Percentiles rank a stretch among this genome's conserved stretches.
Evolutionary conservation across 331 rosid genomes (phyloP).

Genomic region (Cydonia oblonga): DNA sequence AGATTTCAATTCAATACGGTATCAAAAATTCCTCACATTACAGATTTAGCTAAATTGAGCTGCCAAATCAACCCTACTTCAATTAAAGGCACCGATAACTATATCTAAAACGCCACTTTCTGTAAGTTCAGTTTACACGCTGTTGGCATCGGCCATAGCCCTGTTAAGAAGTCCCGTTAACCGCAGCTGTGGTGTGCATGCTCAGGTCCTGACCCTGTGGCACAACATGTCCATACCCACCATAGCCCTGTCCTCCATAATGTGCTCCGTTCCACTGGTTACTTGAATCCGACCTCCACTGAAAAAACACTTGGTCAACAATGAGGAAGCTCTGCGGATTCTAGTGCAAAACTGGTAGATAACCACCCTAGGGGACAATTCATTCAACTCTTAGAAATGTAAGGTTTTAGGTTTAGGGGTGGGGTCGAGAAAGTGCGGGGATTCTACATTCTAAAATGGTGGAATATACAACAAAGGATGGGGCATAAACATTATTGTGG

Average conservation of each 20-base stretch:
- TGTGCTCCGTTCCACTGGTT: constrained; percentile 66
- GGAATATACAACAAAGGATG: not conserved
- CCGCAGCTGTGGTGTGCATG: constrained; percentile 47
- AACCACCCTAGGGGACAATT: not conserved
- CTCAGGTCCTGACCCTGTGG: constrained; percentile 49
- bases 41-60: constrained; percentile 31
- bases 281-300: constrained; percentile 76
- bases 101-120: constrained; percentile 17
- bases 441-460: too few species aligned
- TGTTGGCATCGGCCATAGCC: not conserved
- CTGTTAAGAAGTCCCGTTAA: constrained; percentile 56
- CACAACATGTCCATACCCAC: constrained; percentile 43
- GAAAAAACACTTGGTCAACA: constrained; percentile 14
- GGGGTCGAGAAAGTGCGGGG: not conserved
- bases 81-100: constrained; percentile 9
- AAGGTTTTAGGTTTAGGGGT: not conserved
- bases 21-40: constrained; percentile 39
- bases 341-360: too few species aligned
- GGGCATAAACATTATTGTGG: not conserved
- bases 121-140: constrained; percentile 19
- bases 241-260: constrained; percentile 56
- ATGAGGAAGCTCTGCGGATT: too few species aligned
- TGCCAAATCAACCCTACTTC: constrained; percentile 42
- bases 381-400: not conserved
- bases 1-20: constrained; percentile 25